These are phyloP conservation scores for Podaxis pistillaris DNA, from an alignment of 768 basidiomycete genomes.

Conservation along the genomic window DNA sequence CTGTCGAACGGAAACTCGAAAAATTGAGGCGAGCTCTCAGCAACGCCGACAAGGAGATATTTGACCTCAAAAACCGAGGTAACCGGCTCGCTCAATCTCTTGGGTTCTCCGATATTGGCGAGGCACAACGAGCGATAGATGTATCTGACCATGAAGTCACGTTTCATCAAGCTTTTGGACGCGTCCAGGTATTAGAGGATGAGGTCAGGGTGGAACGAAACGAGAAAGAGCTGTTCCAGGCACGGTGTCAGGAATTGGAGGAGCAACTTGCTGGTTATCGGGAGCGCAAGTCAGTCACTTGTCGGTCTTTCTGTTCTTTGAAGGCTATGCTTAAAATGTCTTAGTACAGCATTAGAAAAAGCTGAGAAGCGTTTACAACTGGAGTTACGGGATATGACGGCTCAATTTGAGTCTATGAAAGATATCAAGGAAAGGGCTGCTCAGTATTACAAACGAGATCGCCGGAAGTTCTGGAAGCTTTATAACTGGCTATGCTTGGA, in stretches of 20 bases:
- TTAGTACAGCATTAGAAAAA: constrained; percentile 7
- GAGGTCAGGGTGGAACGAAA: constrained; percentile 23
- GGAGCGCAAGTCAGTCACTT: background rate
- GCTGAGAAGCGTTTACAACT: constrained; percentile 13
- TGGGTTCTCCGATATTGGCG: constrained; percentile 42
- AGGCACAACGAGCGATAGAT: constrained; percentile 41
- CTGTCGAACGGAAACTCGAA: constrained; percentile 25
- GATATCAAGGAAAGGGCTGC: constrained; percentile 43
- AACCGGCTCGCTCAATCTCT: constrained; percentile 38
- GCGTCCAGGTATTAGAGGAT: constrained; percentile 30
- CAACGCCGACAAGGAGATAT: constrained; percentile 31
- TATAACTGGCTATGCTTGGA: constrained; percentile 33
- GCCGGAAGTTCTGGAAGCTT: constrained; percentile 49
- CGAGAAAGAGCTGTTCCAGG: constrained; percentile 24
- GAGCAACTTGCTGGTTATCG: constrained; percentile 19
- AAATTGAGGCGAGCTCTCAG: constrained; percentile 32
- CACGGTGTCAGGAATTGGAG: constrained; percentile 21
- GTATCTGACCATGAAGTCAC: constrained; percentile 31
- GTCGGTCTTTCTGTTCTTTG: no score
- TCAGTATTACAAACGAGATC: constrained; percentile 37
- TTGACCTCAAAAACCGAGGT: constrained; percentile 34
- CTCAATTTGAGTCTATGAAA: constrained; percentile 44
- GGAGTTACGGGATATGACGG: constrained; percentile 35
- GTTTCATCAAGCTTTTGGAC: constrained; percentile 36
- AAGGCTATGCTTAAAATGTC: background rate